A percentile compares a stretch with the other conserved stretches of the same genome.
Evolutionary conservation across 768 basidiomycete genomes (phyloP).

Genomic region (Obba rivulosa): DNA sequence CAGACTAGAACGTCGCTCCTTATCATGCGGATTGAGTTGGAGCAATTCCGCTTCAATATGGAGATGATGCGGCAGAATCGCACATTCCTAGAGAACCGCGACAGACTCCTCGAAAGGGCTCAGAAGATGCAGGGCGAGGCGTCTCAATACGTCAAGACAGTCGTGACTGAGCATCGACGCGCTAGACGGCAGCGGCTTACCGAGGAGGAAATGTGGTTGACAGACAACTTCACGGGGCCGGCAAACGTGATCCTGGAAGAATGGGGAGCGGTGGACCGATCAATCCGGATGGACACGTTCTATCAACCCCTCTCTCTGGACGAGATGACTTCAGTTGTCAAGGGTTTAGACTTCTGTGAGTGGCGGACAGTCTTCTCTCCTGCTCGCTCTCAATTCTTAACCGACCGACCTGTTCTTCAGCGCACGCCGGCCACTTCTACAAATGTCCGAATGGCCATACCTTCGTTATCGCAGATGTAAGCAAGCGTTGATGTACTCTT

Average conservation of each 20-base stretch:
- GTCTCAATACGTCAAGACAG: slow-evolving; percentile 2
- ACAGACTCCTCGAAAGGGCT: slow-evolving; percentile 17
- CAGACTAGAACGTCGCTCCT: slow-evolving; percentile 40
- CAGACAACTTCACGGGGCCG: slow-evolving; percentile 33
- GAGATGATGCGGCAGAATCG: slow-evolving; percentile 23
- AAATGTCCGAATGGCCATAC: slow-evolving; percentile 28
- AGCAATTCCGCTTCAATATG: slow-evolving; percentile 46
- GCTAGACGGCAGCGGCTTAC: slow-evolving; percentile 4
- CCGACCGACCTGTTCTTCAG: slow-evolving; percentile 3
- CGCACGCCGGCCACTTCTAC: slow-evolving; percentile 26
- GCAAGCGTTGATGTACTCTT: neutral
- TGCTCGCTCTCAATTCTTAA: neutral
- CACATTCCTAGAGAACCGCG: slow-evolving; percentile 16
- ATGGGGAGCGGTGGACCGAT: slow-evolving; percentile 38
- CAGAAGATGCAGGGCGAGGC: slow-evolving; percentile 12
- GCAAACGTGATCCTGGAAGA: slow-evolving; percentile 38
- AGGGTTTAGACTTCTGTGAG: slow-evolving; percentile 46
- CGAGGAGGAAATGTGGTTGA: slow-evolving; percentile 35
- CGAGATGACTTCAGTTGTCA: slow-evolving; percentile 46
- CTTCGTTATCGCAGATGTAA: slow-evolving; percentile 23
- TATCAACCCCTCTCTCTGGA: slow-evolving; percentile 49
- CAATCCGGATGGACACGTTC: slow-evolving; percentile 37
- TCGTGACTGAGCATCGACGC: neutral
- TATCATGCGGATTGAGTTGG: slow-evolving; percentile 40
- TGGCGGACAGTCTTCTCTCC: neutral